Percentiles rank a stretch among this genome's conserved stretches.
Evolutionary conservation across 768 basidiomycete genomes (phyloP).

Genomic region (Galerina marginata): DNA sequence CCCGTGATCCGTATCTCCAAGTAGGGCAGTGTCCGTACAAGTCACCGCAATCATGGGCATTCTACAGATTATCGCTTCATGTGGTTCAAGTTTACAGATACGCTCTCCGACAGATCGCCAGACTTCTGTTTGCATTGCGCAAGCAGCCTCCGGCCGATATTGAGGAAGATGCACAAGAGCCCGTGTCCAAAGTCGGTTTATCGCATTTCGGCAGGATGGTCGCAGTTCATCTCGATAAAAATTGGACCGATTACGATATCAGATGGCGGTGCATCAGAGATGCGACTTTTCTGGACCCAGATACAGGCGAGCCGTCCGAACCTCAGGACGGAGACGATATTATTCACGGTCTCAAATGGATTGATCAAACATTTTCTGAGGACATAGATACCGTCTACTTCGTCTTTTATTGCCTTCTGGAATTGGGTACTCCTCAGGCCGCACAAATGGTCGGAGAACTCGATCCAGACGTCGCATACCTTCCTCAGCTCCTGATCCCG

Average conservation of each 20-base stretch:
- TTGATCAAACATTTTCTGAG: slow-evolving; percentile 16
- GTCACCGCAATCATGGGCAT: slow-evolving; percentile 32
- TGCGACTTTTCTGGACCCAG: slow-evolving; percentile 9
- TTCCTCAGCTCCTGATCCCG: slow-evolving; percentile 9
- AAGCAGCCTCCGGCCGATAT: not conserved
- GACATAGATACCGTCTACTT: slow-evolving; percentile 17
- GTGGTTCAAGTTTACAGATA: not conserved
- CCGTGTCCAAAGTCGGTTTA: not conserved
- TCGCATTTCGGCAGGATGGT: slow-evolving; percentile 12
- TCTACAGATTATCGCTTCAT: slow-evolving; percentile 16
- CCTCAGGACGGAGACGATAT: slow-evolving; percentile 16
- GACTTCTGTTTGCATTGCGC: not conserved
- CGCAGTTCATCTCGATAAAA: slow-evolving; percentile 6
- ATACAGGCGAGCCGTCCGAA: slow-evolving; percentile 8
- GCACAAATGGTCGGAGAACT: slow-evolving; percentile 14
- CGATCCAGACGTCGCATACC: slow-evolving; percentile 4
- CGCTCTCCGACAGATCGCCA: not conserved
- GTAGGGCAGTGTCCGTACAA: slow-evolving; percentile 31
- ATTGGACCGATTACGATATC: slow-evolving; percentile 17
- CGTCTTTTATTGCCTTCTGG: slow-evolving; percentile 15
- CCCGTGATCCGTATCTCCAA: slow-evolving; percentile 5
- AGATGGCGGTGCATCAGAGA: slow-evolving; percentile 13
- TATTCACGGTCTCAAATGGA: slow-evolving; percentile 16
- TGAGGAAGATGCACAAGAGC: slow-evolving; percentile 7
- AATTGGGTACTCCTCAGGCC: slow-evolving; percentile 10